Evolutionary conservation across 1,139 yeast species (phyloP).

Genomic region (Geotrichum macrosporum): DNA sequence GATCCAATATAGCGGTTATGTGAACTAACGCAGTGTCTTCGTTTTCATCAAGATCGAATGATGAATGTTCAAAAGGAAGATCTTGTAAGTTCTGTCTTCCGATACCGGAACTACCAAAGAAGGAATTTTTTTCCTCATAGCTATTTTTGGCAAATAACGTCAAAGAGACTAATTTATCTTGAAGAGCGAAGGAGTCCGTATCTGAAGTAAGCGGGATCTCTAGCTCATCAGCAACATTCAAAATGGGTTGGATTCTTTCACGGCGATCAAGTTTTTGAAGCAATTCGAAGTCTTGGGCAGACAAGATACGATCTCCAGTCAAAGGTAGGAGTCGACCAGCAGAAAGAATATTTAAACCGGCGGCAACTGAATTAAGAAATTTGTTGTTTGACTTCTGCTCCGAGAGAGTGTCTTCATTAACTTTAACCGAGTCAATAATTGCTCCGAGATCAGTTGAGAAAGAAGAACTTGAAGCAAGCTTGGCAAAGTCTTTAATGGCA

Average conservation of each 20-base stretch:
- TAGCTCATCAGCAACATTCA: constrained; percentile 14
- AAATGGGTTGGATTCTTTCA: constrained; percentile 29
- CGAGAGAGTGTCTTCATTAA: not conserved
- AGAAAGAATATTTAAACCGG: constrained; percentile 23
- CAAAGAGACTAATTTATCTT: constrained; percentile 30
- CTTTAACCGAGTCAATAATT: not conserved
- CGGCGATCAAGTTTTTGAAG: constrained; percentile 31
- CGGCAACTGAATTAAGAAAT: not conserved
- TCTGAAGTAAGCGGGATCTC: constrained; percentile 5
- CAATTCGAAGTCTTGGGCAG: constrained; percentile 24
- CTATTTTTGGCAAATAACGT: constrained; percentile 25
- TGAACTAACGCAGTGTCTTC: constrained; percentile 37
- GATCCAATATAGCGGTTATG: constrained; percentile 62
- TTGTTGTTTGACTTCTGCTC: not conserved
- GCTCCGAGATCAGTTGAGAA: not conserved
- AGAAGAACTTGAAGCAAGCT: not conserved
- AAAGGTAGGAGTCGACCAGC: constrained; percentile 32
- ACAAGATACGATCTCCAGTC: constrained; percentile 10
- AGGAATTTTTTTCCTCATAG: constrained; percentile 22
- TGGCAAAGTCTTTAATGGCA: constrained; percentile 4
- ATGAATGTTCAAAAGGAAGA: constrained; percentile 25
- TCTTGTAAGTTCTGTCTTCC: constrained; percentile 24
- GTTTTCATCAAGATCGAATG: constrained; percentile 27
- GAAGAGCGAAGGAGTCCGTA: constrained; percentile 20
- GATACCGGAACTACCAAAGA: constrained; percentile 16